Percentiles rank a stretch among this genome's conserved stretches.
phyloP scores from a whole-genome alignment of 306 rosid species.

The Glycine tomentella region DNA sequence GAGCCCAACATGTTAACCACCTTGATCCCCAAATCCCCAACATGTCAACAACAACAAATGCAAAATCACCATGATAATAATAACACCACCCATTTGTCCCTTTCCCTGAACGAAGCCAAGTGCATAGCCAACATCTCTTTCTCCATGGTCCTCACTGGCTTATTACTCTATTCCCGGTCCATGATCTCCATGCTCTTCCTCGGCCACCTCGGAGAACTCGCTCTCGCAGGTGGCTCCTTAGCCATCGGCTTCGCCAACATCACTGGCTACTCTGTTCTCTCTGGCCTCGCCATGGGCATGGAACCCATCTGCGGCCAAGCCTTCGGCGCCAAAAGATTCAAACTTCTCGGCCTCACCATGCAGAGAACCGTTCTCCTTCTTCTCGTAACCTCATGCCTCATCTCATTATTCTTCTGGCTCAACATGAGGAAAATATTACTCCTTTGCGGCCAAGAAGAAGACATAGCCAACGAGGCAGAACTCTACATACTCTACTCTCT shows the following conservation, averaged over 20 bases:
- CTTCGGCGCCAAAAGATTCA: slow-evolving; percentile 50
- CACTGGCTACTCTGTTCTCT: slow-evolving; percentile 52
- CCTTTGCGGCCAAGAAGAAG: slow-evolving; percentile 47
- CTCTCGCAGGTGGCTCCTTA: slow-evolving; percentile 52
- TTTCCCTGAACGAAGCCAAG: slow-evolving; percentile 42
- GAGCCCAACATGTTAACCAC: slow-evolving; percentile 27
- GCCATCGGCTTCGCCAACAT: slow-evolving; percentile 56
- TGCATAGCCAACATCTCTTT: slow-evolving; percentile 41
- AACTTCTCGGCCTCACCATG: slow-evolving; percentile 46
- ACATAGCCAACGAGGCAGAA: slow-evolving; percentile 50
- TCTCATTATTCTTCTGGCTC: slow-evolving; percentile 46
- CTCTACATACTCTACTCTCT: slow-evolving; percentile 41
- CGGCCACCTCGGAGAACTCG: slow-evolving; percentile 47
- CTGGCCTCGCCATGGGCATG: slow-evolving; percentile 61
- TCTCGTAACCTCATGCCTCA: slow-evolving; percentile 27
- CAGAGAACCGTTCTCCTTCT: slow-evolving; percentile 47
- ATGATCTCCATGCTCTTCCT: slow-evolving; percentile 57
- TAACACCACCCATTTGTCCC: not conserved
- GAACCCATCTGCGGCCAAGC: slow-evolving; percentile 56
- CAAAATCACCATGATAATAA: not conserved
- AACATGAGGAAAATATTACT: slow-evolving; percentile 41
- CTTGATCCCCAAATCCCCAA: slow-evolving; percentile 33
- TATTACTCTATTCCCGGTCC: slow-evolving; percentile 52
- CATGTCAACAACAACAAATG: not conserved
- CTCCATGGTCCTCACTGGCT: slow-evolving; percentile 40